Evolutionary conservation across 495 filamentous ascomycete genomes (phyloP), one percentile per base, ranked within the genome.

Genomic region (Evernia prunastri): DNA sequence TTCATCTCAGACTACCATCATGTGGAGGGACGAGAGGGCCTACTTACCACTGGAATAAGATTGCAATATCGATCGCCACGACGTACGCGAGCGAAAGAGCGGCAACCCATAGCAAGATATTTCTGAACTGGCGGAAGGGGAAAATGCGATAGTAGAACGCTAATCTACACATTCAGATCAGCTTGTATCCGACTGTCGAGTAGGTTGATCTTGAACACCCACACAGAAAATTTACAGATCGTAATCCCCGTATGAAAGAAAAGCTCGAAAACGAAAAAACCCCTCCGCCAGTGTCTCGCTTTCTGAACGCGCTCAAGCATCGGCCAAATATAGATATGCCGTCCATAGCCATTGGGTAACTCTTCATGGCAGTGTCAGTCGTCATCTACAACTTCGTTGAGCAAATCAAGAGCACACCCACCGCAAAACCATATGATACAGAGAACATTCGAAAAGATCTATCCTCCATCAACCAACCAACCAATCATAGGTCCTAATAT

Each of bases 111-210:
- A 51, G 23, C 12, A 68, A n/a, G 18, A 64, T 53, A 18, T 56
- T 42, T 53, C 63, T 51, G 47, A 68, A 63, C 33, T 35, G 43
- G 17, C 42, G 67, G 35, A 68, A 43, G 6, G 67, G 59, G 49
- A 68, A 66, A n/a, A 68, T 66, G 18, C 67, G 63, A 20, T 54
- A 56, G 59, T 68, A 68, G 59, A 68, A 68, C 27, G 60, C 63
- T 13, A 68, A 27, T 7, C 66, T 68, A 17, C 13, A 17, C 10
- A 40, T 40, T 11, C 39, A 40, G 39, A 17, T 40, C 39, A 40
- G 39, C 13, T n/a, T n/a, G n/a, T 17, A 40, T 40, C 39, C 39
- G 51, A 8, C 13, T 25, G 9, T 10, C 15, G 3, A 10, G 15
- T 61, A 56, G 17, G 53, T 33, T 17, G 7, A 3, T 18, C 12